Percentiles rank a stretch among this genome's conserved stretches.
These are phyloP conservation scores for Otatea glauca DNA, from an alignment of 176 grass and related monocot species.

Conservation along the genomic window DNA sequence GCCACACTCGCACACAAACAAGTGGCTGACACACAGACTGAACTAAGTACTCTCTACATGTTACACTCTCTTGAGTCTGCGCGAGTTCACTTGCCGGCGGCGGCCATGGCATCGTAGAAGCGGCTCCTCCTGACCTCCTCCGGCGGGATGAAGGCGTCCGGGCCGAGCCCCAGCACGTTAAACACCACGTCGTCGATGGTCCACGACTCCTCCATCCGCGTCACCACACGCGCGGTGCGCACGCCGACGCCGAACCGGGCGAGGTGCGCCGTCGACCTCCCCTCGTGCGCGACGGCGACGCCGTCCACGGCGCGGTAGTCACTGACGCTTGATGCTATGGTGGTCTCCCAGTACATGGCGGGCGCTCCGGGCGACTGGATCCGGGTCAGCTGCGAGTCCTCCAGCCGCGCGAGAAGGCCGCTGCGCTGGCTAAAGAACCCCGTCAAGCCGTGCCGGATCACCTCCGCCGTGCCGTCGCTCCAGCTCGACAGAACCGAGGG, in stretches of 20 bases:
- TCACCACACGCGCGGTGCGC: slow-evolving; percentile 68
- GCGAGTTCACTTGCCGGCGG: slow-evolving; percentile 43
- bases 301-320: slow-evolving; percentile 81
- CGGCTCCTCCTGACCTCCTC: slow-evolving; percentile 81
- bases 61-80: not conserved
- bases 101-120: slow-evolving; percentile 60
- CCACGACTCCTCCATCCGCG: slow-evolving; percentile 95
- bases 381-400: slow-evolving; percentile 89
- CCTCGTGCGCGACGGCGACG: slow-evolving; percentile 71
- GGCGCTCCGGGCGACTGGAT: slow-evolving; percentile 89
- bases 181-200: slow-evolving; percentile 90
- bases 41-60: slow-evolving; percentile 40
- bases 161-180: slow-evolving; percentile 81
- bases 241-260: slow-evolving; percentile 85
- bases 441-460: slow-evolving; percentile 85
- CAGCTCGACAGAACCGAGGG: slow-evolving; percentile 73
- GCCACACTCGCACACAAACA: slow-evolving; percentile 1
- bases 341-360: slow-evolving; percentile 98
- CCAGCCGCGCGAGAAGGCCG: slow-evolving; percentile 73
- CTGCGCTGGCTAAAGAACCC: slow-evolving; percentile 98
- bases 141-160: slow-evolving; percentile 88
- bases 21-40: slow-evolving; percentile 30
- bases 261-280: slow-evolving; percentile 73
- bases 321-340: slow-evolving; percentile 59
- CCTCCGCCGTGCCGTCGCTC: slow-evolving; percentile 91